Percentiles rank a stretch among this genome's conserved stretches.
Conservation (phyloP, 352 stramenopile species). For the Globisporangium rhizosaccharum region DNA sequence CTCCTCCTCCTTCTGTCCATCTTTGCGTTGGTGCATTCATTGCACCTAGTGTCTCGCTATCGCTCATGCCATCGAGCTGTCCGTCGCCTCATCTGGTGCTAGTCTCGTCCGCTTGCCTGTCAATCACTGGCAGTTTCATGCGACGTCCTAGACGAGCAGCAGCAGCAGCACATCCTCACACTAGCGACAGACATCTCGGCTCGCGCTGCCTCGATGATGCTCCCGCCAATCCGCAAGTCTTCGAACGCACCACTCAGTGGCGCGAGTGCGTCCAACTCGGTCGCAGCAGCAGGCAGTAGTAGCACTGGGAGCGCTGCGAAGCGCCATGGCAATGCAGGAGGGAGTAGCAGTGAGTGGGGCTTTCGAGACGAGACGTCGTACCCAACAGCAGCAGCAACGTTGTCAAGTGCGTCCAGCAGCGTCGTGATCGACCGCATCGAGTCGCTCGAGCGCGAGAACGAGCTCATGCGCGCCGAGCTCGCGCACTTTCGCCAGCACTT, state of each 20-base stretch:
- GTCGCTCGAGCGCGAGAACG: conserved; percentile 54
- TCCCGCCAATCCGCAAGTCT: conserved; percentile 46
- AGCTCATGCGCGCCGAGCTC: conserved; percentile 46
- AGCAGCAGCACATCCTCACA: too few relatives aligned
- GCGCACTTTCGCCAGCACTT: conserved; percentile 42
- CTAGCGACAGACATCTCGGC: too few relatives aligned
- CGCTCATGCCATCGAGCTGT: too few relatives aligned
- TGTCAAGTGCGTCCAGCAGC: neutral
- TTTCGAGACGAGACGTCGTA: conserved; percentile 9
- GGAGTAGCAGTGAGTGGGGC: too few relatives aligned
- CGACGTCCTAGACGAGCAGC: too few relatives aligned
- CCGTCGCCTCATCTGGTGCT: too few relatives aligned
- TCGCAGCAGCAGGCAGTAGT: too few relatives aligned
- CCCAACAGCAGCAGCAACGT: neutral
- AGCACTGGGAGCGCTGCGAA: neutral
- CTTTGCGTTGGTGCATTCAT: too few relatives aligned
- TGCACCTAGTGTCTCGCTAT: too few relatives aligned
- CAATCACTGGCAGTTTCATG: too few relatives aligned
- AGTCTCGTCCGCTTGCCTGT: too few relatives aligned
- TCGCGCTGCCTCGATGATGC: conserved; percentile 21
- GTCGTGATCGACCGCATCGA: conserved; percentile 33
- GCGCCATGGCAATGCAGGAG: neutral
- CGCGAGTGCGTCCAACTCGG: neutral
- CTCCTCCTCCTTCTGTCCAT: neutral
- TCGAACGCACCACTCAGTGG: conserved; percentile 8